Percentiles rank a stretch among this genome's conserved stretches.
phyloP scores from a whole-genome alignment of 345 rosid genomes.

The Citrus glauca region DNA sequence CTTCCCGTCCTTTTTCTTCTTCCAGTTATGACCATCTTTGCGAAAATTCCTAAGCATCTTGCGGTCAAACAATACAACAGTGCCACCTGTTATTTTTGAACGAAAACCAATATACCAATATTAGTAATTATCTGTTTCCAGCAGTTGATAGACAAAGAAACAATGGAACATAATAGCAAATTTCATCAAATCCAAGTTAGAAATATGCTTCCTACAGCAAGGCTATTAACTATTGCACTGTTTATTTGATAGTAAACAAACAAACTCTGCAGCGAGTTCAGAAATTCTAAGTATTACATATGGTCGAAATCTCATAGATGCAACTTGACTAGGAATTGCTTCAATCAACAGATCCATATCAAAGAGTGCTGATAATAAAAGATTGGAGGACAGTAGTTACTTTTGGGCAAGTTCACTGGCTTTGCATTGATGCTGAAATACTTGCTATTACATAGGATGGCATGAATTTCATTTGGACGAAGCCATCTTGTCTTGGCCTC shows the following conservation, averaged over 20 bases:
- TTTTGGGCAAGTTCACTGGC: conserved; percentile 74
- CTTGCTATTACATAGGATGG: conserved; percentile 68
- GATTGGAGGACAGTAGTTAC: conserved; percentile 36
- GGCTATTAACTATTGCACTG: background rate
- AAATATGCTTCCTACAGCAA: background rate
- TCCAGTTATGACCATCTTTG: conserved; percentile 98
- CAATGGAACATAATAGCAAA: background rate
- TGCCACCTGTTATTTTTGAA: conserved; percentile 62
- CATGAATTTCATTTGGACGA: conserved; percentile 93
- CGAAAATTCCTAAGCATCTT: conserved; percentile 97
- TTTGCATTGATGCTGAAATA: conserved; percentile 70
- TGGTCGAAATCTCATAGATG: background rate
- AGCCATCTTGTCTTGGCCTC: conserved; percentile 92
- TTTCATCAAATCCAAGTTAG: background rate
- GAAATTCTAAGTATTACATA: background rate
- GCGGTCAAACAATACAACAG: conserved; percentile 72
- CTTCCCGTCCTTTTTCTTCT: conserved; percentile 98
- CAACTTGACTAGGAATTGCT: background rate
- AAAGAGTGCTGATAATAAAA: background rate
- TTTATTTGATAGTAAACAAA: background rate
- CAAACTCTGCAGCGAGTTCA: background rate
- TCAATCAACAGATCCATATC: background rate
- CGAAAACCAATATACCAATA: conserved; percentile 1
- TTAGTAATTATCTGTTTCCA: background rate
- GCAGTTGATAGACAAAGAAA: background rate